These are phyloP conservation scores for Xanthoparmelia taractica DNA, from an alignment of 495 filamentous ascomycete species.

Conservation along the genomic window DNA sequence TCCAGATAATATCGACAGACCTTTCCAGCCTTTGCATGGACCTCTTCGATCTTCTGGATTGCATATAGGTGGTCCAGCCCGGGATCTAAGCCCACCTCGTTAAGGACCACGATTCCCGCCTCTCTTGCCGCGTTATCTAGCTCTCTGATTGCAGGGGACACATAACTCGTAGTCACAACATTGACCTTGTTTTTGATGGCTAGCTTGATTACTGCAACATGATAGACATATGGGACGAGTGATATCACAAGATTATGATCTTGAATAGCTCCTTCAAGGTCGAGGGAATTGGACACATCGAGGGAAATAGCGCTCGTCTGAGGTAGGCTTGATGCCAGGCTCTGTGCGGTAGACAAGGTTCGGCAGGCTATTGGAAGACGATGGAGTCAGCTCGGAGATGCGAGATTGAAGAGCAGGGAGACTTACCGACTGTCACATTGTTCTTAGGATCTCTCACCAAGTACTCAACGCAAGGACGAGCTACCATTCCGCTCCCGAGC, in stretches of 20 bases:
- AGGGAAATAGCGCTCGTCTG: conserved; percentile 6
- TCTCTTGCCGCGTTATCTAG: conserved; percentile 75
- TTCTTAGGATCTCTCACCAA: conserved; percentile 5
- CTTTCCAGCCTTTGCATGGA: conserved; percentile 76
- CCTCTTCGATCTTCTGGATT: conserved; percentile 78
- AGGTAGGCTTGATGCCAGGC: neutral
- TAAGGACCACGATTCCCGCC: conserved; percentile 94
- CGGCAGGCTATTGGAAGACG: neutral
- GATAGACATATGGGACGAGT: conserved; percentile 92
- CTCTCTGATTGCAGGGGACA: conserved; percentile 87
- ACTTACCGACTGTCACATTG: conserved; percentile 5
- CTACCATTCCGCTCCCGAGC: conserved; percentile 14
- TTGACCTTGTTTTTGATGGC: conserved; percentile 89
- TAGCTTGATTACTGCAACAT: conserved; percentile 81
- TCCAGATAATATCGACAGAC: conserved; percentile 34
- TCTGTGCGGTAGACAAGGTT: conserved; percentile 7
- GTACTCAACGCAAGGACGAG: conserved; percentile 10
- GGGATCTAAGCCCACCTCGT: conserved; percentile 68
- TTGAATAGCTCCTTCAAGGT: conserved; percentile 1
- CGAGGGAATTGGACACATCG: conserved; percentile 4
- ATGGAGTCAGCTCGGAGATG: neutral
- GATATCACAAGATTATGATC: conserved; percentile 14
- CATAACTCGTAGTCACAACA: conserved; percentile 94
- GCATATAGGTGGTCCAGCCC: conserved; percentile 77
- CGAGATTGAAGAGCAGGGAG: neutral